phyloP scores from a whole-genome alignment of 2,329 filamentous ascomycete genomes.

The Sclerotinia trifoliorum region DNA sequence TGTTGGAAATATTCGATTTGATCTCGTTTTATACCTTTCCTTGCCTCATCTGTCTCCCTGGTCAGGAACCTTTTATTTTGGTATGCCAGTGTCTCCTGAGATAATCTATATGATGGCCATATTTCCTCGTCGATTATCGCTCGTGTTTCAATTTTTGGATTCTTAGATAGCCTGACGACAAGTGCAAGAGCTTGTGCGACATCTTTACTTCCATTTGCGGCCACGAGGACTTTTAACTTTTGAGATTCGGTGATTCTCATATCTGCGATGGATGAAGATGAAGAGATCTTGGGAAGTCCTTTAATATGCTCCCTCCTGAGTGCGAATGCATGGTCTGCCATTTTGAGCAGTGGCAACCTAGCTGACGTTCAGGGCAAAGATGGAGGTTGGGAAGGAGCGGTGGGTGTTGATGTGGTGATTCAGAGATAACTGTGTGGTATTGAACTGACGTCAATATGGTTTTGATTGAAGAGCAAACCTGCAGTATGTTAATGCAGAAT shows the following conservation, averaged over 20 bases:
- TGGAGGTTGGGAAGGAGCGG: slow-evolving; percentile 8
- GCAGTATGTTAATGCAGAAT: background rate
- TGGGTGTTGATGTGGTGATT: slow-evolving; percentile 15
- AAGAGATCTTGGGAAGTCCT: slow-evolving; percentile 30
- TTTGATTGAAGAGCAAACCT: background rate
- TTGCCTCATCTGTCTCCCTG: slow-evolving; percentile 31
- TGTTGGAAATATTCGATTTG: slow-evolving; percentile 51
- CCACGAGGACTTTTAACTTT: slow-evolving; percentile 61
- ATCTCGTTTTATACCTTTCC: slow-evolving; percentile 34
- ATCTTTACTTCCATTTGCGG: slow-evolving; percentile 63
- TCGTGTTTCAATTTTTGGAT: slow-evolving; percentile 58
- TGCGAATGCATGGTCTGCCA: slow-evolving; percentile 29
- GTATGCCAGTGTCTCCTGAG: slow-evolving; percentile 61
- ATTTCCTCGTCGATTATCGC: slow-evolving; percentile 66
- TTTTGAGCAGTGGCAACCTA: slow-evolving; percentile 12
- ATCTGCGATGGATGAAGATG: slow-evolving; percentile 35
- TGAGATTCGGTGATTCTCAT: slow-evolving; percentile 49
- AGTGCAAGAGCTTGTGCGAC: slow-evolving; percentile 65
- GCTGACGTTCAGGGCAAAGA: slow-evolving; percentile 3
- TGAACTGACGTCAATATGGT: background rate
- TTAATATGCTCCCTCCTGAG: slow-evolving; percentile 25
- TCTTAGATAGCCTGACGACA: slow-evolving; percentile 65
- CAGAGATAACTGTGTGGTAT: background rate
- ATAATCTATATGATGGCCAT: slow-evolving; percentile 49
- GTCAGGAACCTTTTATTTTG: slow-evolving; percentile 50